Base-by-base conservation (phyloP, 768 basidiomycete species). In the Fomitopsis pulvina region DNA sequence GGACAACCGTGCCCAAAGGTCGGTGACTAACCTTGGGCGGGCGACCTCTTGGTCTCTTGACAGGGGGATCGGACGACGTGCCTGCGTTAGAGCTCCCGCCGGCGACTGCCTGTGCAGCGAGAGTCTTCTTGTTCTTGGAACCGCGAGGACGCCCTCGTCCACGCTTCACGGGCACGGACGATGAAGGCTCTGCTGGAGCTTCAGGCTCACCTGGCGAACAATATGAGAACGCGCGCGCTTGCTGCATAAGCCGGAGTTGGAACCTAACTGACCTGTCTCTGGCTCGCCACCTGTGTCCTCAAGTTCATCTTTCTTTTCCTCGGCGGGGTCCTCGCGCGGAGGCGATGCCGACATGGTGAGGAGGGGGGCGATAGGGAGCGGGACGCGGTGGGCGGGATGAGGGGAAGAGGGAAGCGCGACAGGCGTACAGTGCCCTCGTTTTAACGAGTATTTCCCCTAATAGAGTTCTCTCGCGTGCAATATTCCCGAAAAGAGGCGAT, bases 121-220 rank as follows among this genome's bases (percentile, higher is more conserved):
- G 61, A 56, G 63, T 66, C 61, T 76, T 78, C 72, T 79, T 81
- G 68, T 81, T 81, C 72, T 88, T 93, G 68, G 87, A 89, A 59
- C 92, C 92, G 66, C 85, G 90, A 53, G 92, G 92, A 57, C 92
- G 81, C 47, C 92, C 92, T 41, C 92, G 79, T 61, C 87, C 82
- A 60, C 92, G 83, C 72, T 91, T 93, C 53, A 63, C 58, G 37
- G 78, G 73, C 40, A 63, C 58, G 37, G 78, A 73, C 40, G 68
- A 46, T 52, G 67, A 60, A 30, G 57, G 47, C 63, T 53, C 67
- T 51, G 73, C 62, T 53, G 70, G 65, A 29, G 55, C 18, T 62
- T 70, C 73, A 70, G 61, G 51, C 11, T 18, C n/a, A 22, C 30
- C n/a, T 37, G 14, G 34, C 14, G 18, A 18, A 56, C 59, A 57